Conservation (phyloP, 1,284 basidiomycete genomes). For the Pascua sp. region DNA sequence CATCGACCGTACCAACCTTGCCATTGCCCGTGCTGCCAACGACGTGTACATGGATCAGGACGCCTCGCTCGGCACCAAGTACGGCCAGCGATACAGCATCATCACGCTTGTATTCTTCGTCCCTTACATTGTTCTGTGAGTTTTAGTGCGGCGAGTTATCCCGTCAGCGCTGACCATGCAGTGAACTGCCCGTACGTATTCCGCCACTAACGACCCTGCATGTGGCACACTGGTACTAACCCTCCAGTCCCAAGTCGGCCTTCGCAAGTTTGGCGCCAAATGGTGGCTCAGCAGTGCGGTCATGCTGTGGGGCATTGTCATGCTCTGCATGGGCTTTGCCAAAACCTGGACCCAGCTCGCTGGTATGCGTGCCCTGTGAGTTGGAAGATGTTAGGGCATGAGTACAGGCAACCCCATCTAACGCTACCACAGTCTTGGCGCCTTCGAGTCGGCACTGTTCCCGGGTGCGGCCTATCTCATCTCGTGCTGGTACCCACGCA, state of each 20-base stretch:
- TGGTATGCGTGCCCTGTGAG: conserved; percentile 25
- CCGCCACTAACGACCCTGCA: too few relatives aligned
- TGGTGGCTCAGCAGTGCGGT: conserved; percentile 13
- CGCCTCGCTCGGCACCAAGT: conserved; percentile 13
- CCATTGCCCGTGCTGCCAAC: conserved; percentile 19
- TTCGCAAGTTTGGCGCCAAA: conserved; percentile 19
- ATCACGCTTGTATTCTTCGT: conserved; percentile 45
- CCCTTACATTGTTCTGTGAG: conserved; percentile 17
- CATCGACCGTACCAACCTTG: conserved; percentile 25
- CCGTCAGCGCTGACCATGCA: too few relatives aligned
- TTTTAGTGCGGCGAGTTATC: not conserved
- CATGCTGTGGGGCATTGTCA: conserved; percentile 42
- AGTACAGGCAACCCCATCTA: too few relatives aligned
- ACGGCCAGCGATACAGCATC: conserved; percentile 45
- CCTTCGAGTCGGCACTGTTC: conserved; percentile 45
- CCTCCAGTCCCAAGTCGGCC: conserved; percentile 20
- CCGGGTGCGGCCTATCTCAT: conserved; percentile 50
- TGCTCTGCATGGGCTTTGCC: conserved; percentile 35
- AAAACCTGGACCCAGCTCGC: conserved; percentile 29
- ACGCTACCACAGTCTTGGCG: conserved; percentile 36
- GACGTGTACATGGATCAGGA: conserved; percentile 26
- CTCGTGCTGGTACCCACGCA: conserved; percentile 49
- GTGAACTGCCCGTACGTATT: too few relatives aligned
- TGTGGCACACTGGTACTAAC: not conserved
- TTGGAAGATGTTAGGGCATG: too few relatives aligned